Base-by-base conservation (phyloP, 2,329 filamentous ascomycete genomes). In the Venturia nashicola region DNA sequence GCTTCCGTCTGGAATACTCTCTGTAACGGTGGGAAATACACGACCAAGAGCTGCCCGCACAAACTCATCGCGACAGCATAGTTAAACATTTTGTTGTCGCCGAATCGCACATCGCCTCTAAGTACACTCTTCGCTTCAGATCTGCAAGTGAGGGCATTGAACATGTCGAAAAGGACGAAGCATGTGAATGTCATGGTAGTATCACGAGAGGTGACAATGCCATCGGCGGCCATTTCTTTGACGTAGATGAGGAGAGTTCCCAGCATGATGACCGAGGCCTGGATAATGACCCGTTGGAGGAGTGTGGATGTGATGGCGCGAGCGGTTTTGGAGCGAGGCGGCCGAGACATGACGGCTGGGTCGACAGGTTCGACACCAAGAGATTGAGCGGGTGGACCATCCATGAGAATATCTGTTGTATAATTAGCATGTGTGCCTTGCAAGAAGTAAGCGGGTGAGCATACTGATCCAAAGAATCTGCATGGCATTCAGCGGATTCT, bases 111-210 rank as follows among this genome's bases (percentile, higher is more conserved):
- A 73, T 99, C 92, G 48, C 94, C 93, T 34, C 88, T 83, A 3
- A 99, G 82, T 5, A 99, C 81, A 12, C 90, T 95, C 75, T 97
- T 97, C 67, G 84, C 86, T 72, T 96, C 92, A 8, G 89, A 95
- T 59, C 94, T 90, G 76, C 94, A 99, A 18, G 90, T 88, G 27
- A 99, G 81, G 1, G 94, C 94, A 75, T 99, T 97, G 81, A 97
- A 97, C 94, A 99, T 99, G 80, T 99, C 94, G 76, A 97, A 99
- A 63, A 99, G 84, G 57, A 99, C 94, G 72, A 99, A 99, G 76
- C 92, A 96, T 6, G 94, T 99, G 73, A 99, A 99, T 0, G 94
- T 97, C 89, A 99, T 97, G 67, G 94, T 99, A 1, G 94, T 99
- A 76, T 99, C 94, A 69, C 95, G 91, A 61, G 90, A 90, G 0